Base-by-base conservation (phyloP, 1,139 yeast genomes). In the Geotrichum candidum region DNA sequence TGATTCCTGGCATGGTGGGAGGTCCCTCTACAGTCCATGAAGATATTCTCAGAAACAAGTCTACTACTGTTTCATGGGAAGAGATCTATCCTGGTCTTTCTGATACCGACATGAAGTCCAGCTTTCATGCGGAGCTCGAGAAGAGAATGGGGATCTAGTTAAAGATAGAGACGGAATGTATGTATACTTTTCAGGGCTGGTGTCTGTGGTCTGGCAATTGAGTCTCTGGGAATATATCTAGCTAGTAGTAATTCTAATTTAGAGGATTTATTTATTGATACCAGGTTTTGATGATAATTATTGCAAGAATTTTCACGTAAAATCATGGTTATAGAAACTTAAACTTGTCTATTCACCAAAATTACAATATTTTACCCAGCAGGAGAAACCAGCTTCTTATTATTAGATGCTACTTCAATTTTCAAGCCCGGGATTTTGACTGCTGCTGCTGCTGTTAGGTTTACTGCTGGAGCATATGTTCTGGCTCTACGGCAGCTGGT, bases 31-130 rank as follows among this genome's bases (percentile, higher is more conserved):
- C 80, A 59, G 66, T 90, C 68, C 96, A 90, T 72, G 82, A 79
- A 64, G 97, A 92, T 70, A 88, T 94, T 61, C 80, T 95, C 65
- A 75, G 84, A 73, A 89, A 89, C 76, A 86, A 82, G 68, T 98
- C 94, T 65, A 75, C 86, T 27, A 76, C 83, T 15, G 77, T 94
- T 55, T 97, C 90, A 68, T 94, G 98, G 97, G 98, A 94, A 71
- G 99, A 95, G 72, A 81, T 94, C 25, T 94, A 91, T 74, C 79
- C 82, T 1, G 82, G 78, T 62, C 63, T 53, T 22, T 66, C 66
- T 31, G 61, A 53, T 15, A 57, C 51, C 10, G 63, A 58, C 27
- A 78, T 78, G 62, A 84, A 81, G n/a, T 74, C 80, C 53, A 84
- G 80, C 59, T 70, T 77, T 67, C 96, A 90, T 72, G 73, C 84